Evolutionary conservation across 1,139 yeast genomes (phyloP), one percentile per base, ranked within the genome.

Genomic region (Protomyces lactucae-debilis): DNA sequence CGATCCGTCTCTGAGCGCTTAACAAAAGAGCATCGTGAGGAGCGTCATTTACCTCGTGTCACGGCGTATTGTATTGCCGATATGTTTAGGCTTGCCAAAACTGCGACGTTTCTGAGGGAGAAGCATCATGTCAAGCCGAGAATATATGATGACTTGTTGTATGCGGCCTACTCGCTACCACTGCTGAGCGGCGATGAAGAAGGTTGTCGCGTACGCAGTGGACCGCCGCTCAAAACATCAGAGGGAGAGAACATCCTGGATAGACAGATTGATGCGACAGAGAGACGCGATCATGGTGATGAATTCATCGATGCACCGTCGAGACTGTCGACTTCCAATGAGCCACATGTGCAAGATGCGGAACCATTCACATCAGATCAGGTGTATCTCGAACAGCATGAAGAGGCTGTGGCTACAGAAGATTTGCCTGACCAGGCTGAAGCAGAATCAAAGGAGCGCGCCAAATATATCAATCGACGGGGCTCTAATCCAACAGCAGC

Each of bases 11-110:
- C 57, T 16, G 67, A 65, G 28, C 56, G 63, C 36, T 40, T 65
- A 32, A 54, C 67, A 14, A 54, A 55, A 40, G 65, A 65, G 28
- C 55, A 57, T 8, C 36, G 67, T 18, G 65, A 57, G 37, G 67
- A 65, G 48, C 45, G 61, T 16, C 54, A 54, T 25, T 45, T 65
- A 10, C 85, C 96, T 40, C 76, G 98, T 67, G 90, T 91, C 69
- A 91, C 98, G 0, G 97, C 97, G 0, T 92, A 92, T 74, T 83
- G 90, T 70, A 85, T 91, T 8, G 85, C 96, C 32, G 97, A 90
- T 66, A 90, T 88, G 25, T 86, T 91, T 72, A 81, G 88, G 70
- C 76, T 92, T 61, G 79, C 80, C 48, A 79, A 83, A 2, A 84
- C 90, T 0, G 81, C 87, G 0, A 80, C 81, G 63, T 92, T 88